Conservation (phyloP, 2,329 filamentous ascomycete genomes). For the Sphaerulina musiva region DNA sequence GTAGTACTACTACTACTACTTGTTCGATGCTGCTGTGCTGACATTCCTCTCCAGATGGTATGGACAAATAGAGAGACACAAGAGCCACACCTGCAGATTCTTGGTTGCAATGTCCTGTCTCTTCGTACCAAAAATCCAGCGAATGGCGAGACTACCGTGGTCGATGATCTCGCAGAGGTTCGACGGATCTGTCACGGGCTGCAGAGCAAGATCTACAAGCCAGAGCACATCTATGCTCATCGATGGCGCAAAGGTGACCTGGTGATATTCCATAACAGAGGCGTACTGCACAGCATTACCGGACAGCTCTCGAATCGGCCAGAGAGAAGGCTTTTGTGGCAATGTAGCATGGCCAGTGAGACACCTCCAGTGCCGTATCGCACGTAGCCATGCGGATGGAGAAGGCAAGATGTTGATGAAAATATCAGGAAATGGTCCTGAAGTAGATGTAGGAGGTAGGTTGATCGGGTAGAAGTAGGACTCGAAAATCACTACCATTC, state of each 20-base stretch:
- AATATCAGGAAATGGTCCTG: no score
- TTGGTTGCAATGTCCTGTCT: constrained; percentile 24
- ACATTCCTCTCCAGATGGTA: constrained; percentile 6
- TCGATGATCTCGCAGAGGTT: constrained; percentile 21
- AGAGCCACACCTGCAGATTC: constrained; percentile 25
- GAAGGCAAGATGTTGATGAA: no score
- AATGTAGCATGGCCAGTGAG: constrained; percentile 17
- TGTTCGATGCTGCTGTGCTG: not conserved
- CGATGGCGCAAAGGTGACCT: constrained; percentile 31
- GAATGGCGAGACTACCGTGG: constrained; percentile 15
- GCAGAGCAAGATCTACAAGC: constrained; percentile 23
- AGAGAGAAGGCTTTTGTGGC: constrained; percentile 31
- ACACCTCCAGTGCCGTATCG: constrained; percentile 6
- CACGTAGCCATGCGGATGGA: not conserved
- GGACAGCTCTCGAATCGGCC: constrained; percentile 22
- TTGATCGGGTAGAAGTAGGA: no score
- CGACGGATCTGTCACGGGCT: constrained; percentile 27
- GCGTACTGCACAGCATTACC: constrained; percentile 33
- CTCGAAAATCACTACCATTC: no score
- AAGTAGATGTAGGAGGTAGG: no score
- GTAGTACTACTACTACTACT: not conserved
- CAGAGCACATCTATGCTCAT: constrained; percentile 34
- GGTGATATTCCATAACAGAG: constrained; percentile 33
- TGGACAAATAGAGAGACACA: constrained; percentile 10
- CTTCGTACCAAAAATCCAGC: constrained; percentile 21